These are phyloP conservation scores for Fraxinus platypoda DNA, from an alignment of 305 asterid species.

Conservation along the genomic window DNA sequence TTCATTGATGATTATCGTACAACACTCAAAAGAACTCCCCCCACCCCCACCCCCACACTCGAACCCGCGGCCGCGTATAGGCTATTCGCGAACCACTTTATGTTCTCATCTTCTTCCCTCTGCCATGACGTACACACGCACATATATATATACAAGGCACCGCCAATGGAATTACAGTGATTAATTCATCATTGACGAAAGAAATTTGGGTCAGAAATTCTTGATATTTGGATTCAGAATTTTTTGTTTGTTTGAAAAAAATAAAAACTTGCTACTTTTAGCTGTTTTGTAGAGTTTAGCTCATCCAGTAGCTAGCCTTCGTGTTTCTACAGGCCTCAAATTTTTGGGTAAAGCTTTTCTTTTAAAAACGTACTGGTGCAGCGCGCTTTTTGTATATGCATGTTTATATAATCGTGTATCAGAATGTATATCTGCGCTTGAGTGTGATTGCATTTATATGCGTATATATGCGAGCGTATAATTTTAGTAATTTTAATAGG, in stretches of 20 bases:
- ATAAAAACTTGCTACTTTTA: not conserved
- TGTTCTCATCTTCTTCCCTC: not conserved
- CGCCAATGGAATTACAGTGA: not conserved
- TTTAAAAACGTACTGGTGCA: not conserved
- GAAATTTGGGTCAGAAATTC: not conserved
- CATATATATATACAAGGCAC: not conserved
- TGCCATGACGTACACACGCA: not conserved
- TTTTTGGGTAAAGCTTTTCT: slow-evolving; percentile 21
- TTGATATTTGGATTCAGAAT: slow-evolving; percentile 21
- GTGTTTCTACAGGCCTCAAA: slow-evolving; percentile 12
- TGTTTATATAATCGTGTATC: not conserved
- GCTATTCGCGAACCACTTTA: not conserved
- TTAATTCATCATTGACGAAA: not conserved
- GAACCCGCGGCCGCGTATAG: not conserved
- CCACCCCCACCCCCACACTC: not conserved
- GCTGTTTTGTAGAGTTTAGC: slow-evolving; percentile 19
- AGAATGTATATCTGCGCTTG: not conserved
- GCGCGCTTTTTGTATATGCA: not conserved
- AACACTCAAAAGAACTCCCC: not conserved
- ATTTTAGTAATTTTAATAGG: not conserved
- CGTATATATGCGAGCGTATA: not conserved
- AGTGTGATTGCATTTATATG: not conserved
- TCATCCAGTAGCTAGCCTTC: slow-evolving; percentile 24
- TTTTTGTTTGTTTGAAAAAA: not conserved
- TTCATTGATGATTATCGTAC: not conserved